phyloP scores from a whole-genome alignment of 148 eudicot species.

The Camellia lanceoleosa region DNA sequence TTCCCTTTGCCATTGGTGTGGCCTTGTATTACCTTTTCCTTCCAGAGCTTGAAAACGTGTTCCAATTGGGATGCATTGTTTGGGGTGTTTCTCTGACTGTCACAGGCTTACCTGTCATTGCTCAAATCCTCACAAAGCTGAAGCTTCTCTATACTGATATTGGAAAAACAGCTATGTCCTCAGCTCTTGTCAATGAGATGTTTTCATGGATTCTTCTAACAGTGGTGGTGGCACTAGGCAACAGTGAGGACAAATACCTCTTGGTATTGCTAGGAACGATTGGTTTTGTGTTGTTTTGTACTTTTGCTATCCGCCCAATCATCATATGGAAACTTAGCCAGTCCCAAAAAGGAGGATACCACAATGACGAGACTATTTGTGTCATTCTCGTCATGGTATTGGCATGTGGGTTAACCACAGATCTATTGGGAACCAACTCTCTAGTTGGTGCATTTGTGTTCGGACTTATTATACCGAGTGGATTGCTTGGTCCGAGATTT shows the following conservation, averaged over 20 bases:
- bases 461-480: slow-evolving; percentile 24
- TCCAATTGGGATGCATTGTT: slow-evolving; percentile 9
- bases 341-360: slow-evolving; percentile 7
- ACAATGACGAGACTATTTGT: slow-evolving; percentile 17
- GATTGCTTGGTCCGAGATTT: slow-evolving; percentile 21
- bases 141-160: slow-evolving; percentile 26
- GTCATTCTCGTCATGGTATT: slow-evolving; percentile 17
- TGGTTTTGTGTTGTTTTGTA: slow-evolving; percentile 4
- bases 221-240: background rate
- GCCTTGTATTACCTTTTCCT: slow-evolving; percentile 8
- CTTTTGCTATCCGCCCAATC: slow-evolving; percentile 17
- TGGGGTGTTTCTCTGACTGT: slow-evolving; percentile 27
- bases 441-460: slow-evolving; percentile 27
- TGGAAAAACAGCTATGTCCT: slow-evolving; percentile 23
- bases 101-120: slow-evolving; percentile 20
- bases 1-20: slow-evolving; percentile 15
- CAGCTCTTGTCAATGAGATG: slow-evolving; percentile 14
- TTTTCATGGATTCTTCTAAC: slow-evolving; percentile 21
- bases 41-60: background rate
- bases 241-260: background rate
- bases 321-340: slow-evolving; percentile 6
- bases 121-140: slow-evolving; percentile 17
- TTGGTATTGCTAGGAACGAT: background rate
- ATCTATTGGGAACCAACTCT: slow-evolving; percentile 19
- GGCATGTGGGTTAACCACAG: slow-evolving; percentile 24